Conservation (phyloP, 2,329 filamentous ascomycete genomes). For the Alternaria burnsii region DNA sequence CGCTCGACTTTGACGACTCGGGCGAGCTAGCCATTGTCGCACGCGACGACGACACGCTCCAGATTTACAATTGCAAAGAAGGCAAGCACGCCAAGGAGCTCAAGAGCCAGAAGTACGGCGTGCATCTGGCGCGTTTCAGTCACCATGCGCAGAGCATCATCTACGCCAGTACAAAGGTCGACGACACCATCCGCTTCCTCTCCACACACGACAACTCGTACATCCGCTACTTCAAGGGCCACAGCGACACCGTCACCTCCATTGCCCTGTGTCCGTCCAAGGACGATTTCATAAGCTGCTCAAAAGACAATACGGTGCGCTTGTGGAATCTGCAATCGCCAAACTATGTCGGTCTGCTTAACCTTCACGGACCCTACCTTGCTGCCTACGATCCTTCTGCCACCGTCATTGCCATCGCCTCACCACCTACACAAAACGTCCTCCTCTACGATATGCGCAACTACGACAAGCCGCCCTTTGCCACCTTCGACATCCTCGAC, state of each 20-base stretch:
- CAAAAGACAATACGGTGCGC: conserved; percentile 87
- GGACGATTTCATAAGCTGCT: conserved; percentile 92
- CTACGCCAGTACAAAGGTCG: conserved; percentile 94
- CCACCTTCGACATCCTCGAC: conserved; percentile 80
- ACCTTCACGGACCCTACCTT: conserved; percentile 81
- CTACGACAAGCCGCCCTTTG: conserved; percentile 90
- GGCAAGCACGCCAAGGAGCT: conserved; percentile 89
- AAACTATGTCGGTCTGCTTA: conserved; percentile 80
- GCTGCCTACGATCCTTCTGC: conserved; percentile 92
- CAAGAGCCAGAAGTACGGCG: conserved; percentile 95
- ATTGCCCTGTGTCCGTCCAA: conserved; percentile 83
- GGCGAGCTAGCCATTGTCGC: conserved; percentile 92
- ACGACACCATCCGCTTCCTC: conserved; percentile 86
- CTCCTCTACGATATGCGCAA: conserved; percentile 93
- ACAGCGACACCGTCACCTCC: conserved; percentile 83
- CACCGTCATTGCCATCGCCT: conserved; percentile 88
- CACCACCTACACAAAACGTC: conserved; percentile 78
- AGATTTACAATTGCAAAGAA: conserved; percentile 93
- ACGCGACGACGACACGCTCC: conserved; percentile 92
- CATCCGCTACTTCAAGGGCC: conserved; percentile 94
- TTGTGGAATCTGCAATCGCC: conserved; percentile 88
- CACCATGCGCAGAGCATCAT: conserved; percentile 91
- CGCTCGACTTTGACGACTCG: conserved; percentile 94
- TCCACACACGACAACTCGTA: conserved; percentile 96
- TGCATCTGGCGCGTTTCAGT: conserved; percentile 92